Evolutionary conservation across 257 asterid genomes (phyloP).

Genomic region (Verbena officinalis): DNA sequence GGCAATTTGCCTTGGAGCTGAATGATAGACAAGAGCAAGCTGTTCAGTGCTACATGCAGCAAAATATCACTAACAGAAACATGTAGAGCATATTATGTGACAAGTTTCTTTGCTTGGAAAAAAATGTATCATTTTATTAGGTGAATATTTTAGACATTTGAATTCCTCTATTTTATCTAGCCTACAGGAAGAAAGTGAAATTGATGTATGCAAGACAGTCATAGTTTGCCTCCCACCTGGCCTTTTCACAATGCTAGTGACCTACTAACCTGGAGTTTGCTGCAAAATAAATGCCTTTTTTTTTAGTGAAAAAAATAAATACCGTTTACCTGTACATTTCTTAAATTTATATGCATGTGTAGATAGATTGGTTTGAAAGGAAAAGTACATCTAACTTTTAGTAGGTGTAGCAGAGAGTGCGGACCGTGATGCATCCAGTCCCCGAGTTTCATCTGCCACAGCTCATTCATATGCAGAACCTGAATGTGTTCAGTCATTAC

Average conservation of each 20-base stretch:
- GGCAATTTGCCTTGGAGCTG: conserved; percentile 16
- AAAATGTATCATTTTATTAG: conserved; percentile 5
- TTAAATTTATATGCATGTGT: not conserved
- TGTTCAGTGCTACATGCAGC: conserved; percentile 16
- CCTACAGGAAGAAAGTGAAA: conserved; percentile 11
- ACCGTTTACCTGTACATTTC: not conserved
- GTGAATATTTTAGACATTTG: conserved; percentile 21
- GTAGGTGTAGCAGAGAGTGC: conserved; percentile 48
- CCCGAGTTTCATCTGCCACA: conserved; percentile 71
- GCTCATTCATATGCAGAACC: conserved; percentile 78
- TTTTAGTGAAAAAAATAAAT: too few species aligned
- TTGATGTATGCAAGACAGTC: conserved; percentile 8
- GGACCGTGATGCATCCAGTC: conserved; percentile 70
- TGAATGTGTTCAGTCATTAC: conserved; percentile 67
- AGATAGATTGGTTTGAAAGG: conserved; percentile 16
- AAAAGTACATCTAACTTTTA: conserved; percentile 28
- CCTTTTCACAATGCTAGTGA: too few species aligned
- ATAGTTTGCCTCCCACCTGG: not conserved
- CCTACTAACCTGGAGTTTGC: too few species aligned
- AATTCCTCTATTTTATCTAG: conserved; percentile 21
- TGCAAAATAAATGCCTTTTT: too few species aligned
- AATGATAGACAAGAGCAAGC: conserved; percentile 18
- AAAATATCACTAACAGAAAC: conserved; percentile 13
- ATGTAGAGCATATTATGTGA: not conserved
- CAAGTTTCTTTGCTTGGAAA: conserved; percentile 21